Evolutionary conservation across 306 rosid species (phyloP), one percentile per base, ranked within the genome.

Genomic region (Bauhinia variegata): DNA sequence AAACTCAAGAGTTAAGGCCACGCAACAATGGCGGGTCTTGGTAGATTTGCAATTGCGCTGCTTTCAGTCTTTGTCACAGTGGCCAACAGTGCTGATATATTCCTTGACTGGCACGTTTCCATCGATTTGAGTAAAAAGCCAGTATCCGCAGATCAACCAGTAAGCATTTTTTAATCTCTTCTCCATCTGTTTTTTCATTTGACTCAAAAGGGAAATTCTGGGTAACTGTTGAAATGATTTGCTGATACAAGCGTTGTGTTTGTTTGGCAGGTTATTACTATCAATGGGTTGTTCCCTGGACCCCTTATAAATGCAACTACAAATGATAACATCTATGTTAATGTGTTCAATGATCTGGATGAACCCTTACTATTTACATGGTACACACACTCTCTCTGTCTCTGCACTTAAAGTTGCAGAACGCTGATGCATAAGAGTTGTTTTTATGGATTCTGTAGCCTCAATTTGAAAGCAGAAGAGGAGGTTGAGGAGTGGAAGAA

Each of bases 281-380:
- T 92, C 68, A 87, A 92, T 77, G 92, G 91, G 57, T 37, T 74
- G 84, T 89, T 92, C 71, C 98, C 95, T 5, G 92, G 96, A 60
- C 98, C 96, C 28, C 85, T 85, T 54, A 82, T 92, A 72, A 89
- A 92, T 31, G 63, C 88, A 65, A 89, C 88, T 41, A 87, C 96
- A 8, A 82, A 89, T 65, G 91, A 92, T 75, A 9, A 65, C 17
- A 33, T 89, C 23, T 81, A 83, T 67, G 79, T 89, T 41, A 84
- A 85, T 44, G 87, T 92, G 74, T 80, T 70, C 63, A 92, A 92
- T 76, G 59, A 67, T 75, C 68, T 87, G 80, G 88, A 85, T 65
- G 92, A 89, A 62, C 85, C 92, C 31, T 72, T 92, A 52, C 84
- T 89, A 34, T 87, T 89, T 80, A 92, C 90, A 41, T 89, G 96